A percentile compares a stretch with the other conserved stretches of the same genome.
phyloP scores from a whole-genome alignment of 1,284 basidiomycete genomes.

The Leccinum solheimii region DNA sequence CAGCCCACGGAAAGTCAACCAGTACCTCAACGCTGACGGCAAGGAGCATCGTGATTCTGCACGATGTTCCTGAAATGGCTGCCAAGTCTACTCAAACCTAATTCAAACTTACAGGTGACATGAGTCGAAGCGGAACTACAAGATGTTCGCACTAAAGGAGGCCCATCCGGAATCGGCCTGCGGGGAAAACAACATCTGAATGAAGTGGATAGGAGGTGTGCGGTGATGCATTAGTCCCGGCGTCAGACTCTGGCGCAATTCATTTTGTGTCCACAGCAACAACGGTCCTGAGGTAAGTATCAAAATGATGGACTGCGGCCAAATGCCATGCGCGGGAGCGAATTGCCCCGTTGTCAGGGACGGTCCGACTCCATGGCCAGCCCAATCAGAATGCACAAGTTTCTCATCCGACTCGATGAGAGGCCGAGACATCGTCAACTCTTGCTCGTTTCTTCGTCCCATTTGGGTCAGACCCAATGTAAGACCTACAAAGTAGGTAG shows the following conservation, averaged over 20 bases:
- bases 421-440: not conserved
- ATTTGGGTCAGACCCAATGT: no score
- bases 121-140: not conserved
- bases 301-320: not conserved
- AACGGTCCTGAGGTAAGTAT: not conserved
- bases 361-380: not conserved
- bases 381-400: not conserved
- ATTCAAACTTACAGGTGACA: not conserved
- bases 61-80: not conserved
- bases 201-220: no score
- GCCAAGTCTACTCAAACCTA: not conserved
- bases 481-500: no score
- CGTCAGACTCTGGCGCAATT: no score
- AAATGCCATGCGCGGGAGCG: no score
- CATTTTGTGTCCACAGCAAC: no score
- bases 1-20: no score
- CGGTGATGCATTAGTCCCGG: not conserved
- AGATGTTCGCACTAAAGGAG: not conserved
- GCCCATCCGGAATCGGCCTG: no score
- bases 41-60: not conserved
- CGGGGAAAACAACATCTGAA: no score
- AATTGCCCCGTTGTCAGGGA: not conserved
- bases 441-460: not conserved
- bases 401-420: not conserved
- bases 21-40: no score